A percentile compares a stretch with the other conserved stretches of the same genome.
These are phyloP conservation scores for Rhodotorula mucilaginosa DNA, from an alignment of 1,284 basidiomycete genomes.

Conservation along the genomic window DNA sequence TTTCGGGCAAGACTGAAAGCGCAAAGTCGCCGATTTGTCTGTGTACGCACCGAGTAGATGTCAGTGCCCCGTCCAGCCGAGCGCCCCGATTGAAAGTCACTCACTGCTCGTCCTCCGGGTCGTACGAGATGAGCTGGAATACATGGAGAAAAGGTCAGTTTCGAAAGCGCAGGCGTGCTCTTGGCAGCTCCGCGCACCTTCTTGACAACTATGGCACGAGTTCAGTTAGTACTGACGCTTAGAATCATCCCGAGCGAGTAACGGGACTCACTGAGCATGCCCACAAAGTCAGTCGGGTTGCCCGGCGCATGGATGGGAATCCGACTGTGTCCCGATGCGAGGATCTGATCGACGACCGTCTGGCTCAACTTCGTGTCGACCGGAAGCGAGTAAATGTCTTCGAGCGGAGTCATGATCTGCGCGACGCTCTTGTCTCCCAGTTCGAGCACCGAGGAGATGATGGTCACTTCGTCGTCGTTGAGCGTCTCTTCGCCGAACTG, in stretches of 20 bases:
- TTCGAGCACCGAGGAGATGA: slow-evolving; percentile 71
- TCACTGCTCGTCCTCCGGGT: slow-evolving; percentile 73
- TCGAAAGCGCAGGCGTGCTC: fast-evolving
- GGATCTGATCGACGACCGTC: slow-evolving; percentile 68
- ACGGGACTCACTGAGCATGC: slow-evolving; percentile 63
- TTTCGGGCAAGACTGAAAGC: slow-evolving; percentile 78
- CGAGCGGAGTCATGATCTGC: slow-evolving; percentile 52
- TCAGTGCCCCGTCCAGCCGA: too few species aligned
- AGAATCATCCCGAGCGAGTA: fast-evolving
- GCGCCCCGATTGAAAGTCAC: slow-evolving; percentile 63
- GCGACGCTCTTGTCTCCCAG: slow-evolving; percentile 53
- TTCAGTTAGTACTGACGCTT: neutral
- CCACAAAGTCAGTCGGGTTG: slow-evolving; percentile 73
- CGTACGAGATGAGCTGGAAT: slow-evolving; percentile 73
- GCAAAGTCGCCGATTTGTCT: slow-evolving; percentile 48
- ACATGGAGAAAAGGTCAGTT: neutral
- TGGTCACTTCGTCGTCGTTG: slow-evolving; percentile 69
- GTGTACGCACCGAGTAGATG: neutral
- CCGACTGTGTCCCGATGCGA: slow-evolving; percentile 74
- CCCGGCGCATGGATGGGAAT: slow-evolving; percentile 84
- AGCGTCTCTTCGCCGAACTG: slow-evolving; percentile 65
- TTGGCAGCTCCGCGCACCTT: slow-evolving; percentile 43
- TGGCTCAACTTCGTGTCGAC: slow-evolving; percentile 78
- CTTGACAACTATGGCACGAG: slow-evolving; percentile 57
- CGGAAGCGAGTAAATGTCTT: slow-evolving; percentile 76